These are phyloP conservation scores for Phialophora expanda DNA, from an alignment of 2,329 filamentous ascomycete genomes.

Conservation along the genomic window DNA sequence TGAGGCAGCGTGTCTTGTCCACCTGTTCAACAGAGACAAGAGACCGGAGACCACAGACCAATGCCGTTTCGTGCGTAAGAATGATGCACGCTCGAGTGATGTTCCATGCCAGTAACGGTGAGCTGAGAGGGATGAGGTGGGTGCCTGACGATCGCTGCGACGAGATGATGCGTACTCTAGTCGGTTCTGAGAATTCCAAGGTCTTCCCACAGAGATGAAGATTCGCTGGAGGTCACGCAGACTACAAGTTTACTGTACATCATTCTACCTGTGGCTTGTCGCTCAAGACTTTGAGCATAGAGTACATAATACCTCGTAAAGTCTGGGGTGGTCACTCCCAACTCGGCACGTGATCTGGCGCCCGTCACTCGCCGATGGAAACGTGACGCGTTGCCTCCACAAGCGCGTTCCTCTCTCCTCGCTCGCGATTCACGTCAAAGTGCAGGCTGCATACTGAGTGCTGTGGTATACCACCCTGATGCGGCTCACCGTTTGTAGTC, in stretches of 20 bases:
- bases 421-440: background rate
- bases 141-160: background rate
- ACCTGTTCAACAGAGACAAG: background rate
- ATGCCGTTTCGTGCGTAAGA: background rate
- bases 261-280: background rate
- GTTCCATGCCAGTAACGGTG: background rate
- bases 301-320: no score
- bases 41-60: background rate
- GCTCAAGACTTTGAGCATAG: background rate
- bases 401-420: background rate
- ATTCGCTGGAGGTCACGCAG: background rate
- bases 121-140: background rate
- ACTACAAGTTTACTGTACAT: background rate
- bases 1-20: background rate
- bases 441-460: background rate
- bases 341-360: background rate
- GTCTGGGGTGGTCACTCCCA: background rate
- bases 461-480: slow-evolving; percentile 7
- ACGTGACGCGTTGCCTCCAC: slow-evolving; percentile 4
- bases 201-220: background rate
- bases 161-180: background rate
- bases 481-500: slow-evolving; percentile 6
- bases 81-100: background rate
- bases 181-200: background rate
- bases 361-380: background rate